phyloP scores from a whole-genome alignment of 2,329 filamentous ascomycete species.

The Pseudogymnoascus sp. region DNA sequence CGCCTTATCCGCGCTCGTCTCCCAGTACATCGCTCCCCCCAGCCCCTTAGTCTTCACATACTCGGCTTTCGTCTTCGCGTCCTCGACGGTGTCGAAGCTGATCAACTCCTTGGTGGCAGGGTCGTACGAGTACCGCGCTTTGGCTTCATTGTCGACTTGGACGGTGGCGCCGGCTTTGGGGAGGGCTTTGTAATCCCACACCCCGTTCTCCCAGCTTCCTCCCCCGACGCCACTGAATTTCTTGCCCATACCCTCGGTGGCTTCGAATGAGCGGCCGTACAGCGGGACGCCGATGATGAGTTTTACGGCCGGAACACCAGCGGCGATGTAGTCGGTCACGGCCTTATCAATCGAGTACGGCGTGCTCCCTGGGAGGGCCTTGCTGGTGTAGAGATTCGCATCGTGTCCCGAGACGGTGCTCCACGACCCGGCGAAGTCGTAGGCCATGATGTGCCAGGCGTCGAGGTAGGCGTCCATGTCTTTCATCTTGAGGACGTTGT shows the following conservation, averaged over 20 bases:
- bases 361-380: conserved; percentile 49
- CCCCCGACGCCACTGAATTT: conserved; percentile 53
- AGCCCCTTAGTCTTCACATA: conserved; percentile 51
- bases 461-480: conserved; percentile 41
- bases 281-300: conserved; percentile 71
- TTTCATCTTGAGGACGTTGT: conserved; percentile 36
- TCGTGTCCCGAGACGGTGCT: conserved; percentile 39
- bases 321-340: conserved; percentile 54
- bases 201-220: conserved; percentile 57
- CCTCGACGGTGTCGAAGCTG: conserved; percentile 58
- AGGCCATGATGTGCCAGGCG: conserved; percentile 53
- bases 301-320: conserved; percentile 51
- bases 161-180: conserved; percentile 51
- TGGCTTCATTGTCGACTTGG: conserved; percentile 44
- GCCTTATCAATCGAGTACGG: conserved; percentile 61
- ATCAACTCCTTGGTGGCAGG: conserved; percentile 49
- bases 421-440: conserved; percentile 50
- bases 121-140: conserved; percentile 65
- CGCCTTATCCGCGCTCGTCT: conserved; percentile 58
- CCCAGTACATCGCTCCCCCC: conserved; percentile 80
- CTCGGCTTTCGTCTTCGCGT: conserved; percentile 55
- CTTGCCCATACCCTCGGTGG: conserved; percentile 55
- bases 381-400: conserved; percentile 57
- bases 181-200: conserved; percentile 74
- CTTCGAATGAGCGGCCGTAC: conserved; percentile 63